Evolutionary conservation across 371 early-diverging fungal species (phyloP).

Genomic region (Circinella umbellata): DNA sequence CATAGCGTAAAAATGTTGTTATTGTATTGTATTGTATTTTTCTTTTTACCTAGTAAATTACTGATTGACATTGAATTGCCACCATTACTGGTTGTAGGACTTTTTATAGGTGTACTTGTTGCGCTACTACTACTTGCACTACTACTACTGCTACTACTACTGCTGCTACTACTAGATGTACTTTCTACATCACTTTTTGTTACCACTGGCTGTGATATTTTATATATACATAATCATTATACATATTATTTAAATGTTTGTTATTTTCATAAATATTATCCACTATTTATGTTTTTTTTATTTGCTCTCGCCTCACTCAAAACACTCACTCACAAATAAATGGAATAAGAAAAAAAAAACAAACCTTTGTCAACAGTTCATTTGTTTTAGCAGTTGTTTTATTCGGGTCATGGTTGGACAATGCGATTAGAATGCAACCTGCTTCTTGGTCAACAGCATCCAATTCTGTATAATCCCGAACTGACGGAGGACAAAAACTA

Average conservation of each 20-base stretch:
- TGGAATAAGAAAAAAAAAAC: background rate
- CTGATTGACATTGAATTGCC: constrained; percentile 29
- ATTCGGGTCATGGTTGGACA: constrained; percentile 40
- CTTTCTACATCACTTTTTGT: constrained; percentile 12
- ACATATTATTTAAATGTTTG: no score
- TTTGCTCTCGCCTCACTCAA: no score
- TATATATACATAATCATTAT: background rate
- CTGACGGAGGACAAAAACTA: constrained; percentile 2
- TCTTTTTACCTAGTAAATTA: constrained; percentile 23
- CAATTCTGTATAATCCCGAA: constrained; percentile 32
- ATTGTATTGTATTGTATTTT: background rate
- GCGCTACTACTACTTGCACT: constrained; percentile 17
- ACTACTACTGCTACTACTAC: constrained; percentile 16
- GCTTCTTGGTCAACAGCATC: constrained; percentile 51
- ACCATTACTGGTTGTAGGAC: constrained; percentile 10
- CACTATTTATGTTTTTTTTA: no score
- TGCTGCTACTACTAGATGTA: constrained; percentile 16
- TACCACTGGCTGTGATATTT: background rate
- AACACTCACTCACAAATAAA: no score
- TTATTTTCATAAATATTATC: no score
- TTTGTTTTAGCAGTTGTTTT: constrained; percentile 2
- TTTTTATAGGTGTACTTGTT: constrained; percentile 15
- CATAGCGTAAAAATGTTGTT: background rate
- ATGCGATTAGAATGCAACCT: constrained; percentile 47
- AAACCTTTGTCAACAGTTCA: background rate